Evolutionary conservation across 208 protist species (phyloP).

Genomic region (Leishmania martiniquensis): DNA sequence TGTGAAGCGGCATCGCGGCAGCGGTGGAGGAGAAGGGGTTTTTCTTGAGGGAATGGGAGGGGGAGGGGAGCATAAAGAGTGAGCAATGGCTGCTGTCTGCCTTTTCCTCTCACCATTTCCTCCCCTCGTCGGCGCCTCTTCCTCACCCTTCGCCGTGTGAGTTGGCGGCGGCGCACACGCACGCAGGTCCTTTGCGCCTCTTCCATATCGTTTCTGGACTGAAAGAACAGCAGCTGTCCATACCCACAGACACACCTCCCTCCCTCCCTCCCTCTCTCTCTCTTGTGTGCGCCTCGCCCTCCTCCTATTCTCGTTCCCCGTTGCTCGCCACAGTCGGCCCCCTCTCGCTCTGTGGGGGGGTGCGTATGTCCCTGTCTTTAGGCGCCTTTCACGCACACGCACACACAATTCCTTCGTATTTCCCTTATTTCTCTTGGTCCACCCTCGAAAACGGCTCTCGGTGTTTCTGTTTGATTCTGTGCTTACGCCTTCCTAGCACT

Average conservation of each 20-base stretch:
- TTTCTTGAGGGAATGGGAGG: too few species aligned
- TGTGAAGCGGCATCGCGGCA: neutral
- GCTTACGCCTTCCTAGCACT: neutral
- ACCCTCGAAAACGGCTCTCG: conserved; percentile 2
- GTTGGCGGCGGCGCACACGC: neutral
- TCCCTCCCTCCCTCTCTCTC: neutral
- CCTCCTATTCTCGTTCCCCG: neutral
- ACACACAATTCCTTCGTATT: neutral
- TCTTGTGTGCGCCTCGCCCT: neutral
- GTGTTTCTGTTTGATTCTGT: neutral
- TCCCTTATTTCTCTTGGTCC: neutral
- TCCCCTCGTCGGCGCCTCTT: neutral
- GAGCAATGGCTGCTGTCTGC: neutral
- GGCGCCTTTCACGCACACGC: neutral
- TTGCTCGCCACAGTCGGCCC: neutral
- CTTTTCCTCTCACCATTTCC: neutral
- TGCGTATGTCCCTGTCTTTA: neutral
- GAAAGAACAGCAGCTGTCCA: neutral
- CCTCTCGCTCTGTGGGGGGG: neutral
- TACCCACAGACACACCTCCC: neutral
- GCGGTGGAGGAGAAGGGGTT: neutral
- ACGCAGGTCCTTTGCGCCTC: neutral
- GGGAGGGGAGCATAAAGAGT: too few species aligned
- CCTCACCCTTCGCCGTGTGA: neutral
- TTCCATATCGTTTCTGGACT: neutral